phyloP scores from a whole-genome alignment of 2,329 filamentous ascomycete species.

The Trichoderma afroharzianum region DNA sequence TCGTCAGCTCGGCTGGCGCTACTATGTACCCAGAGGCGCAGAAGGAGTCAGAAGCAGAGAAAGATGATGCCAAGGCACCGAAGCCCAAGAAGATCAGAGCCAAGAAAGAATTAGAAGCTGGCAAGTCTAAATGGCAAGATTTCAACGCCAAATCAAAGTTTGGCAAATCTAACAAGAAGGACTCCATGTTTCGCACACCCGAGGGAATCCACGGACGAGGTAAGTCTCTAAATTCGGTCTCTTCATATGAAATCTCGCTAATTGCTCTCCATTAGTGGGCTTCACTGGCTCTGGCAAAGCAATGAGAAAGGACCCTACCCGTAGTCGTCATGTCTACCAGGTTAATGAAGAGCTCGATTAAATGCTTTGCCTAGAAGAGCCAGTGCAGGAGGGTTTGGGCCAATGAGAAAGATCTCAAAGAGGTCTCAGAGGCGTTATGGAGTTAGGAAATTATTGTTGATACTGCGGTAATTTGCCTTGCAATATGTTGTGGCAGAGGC shows the following conservation, averaged over 20 bases:
- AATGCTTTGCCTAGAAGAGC: conserved; percentile 30
- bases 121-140: conserved; percentile 92
- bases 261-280: conserved; percentile 61
- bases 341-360: conserved; percentile 70
- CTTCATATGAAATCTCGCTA: conserved; percentile 16
- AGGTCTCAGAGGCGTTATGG: conserved; percentile 21
- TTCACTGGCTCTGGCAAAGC: conserved; percentile 93
- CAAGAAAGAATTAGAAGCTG: conserved; percentile 83
- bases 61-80: conserved; percentile 65
- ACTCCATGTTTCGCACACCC: conserved; percentile 95
- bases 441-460: conserved; percentile 25
- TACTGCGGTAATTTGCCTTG: conserved; percentile 35
- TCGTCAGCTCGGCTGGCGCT: conserved; percentile 54
- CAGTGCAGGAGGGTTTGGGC: conserved; percentile 23
- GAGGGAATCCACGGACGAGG: conserved; percentile 83
- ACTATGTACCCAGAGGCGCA: conserved; percentile 60
- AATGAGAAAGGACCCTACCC: conserved; percentile 87
- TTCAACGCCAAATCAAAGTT: conserved; percentile 77
- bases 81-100: conserved; percentile 89
- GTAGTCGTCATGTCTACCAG: conserved; percentile 82
- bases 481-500: conserved; percentile 37
- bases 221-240: conserved; percentile 39
- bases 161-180: conserved; percentile 69
- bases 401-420: neutral
- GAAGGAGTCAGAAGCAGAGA: conserved; percentile 58